A percentile compares a stretch with the other conserved stretches of the same genome.
These are phyloP conservation scores for Penicillium sp. DNA, from an alignment of 2,329 filamentous ascomycete species.

Conservation along the genomic window DNA sequence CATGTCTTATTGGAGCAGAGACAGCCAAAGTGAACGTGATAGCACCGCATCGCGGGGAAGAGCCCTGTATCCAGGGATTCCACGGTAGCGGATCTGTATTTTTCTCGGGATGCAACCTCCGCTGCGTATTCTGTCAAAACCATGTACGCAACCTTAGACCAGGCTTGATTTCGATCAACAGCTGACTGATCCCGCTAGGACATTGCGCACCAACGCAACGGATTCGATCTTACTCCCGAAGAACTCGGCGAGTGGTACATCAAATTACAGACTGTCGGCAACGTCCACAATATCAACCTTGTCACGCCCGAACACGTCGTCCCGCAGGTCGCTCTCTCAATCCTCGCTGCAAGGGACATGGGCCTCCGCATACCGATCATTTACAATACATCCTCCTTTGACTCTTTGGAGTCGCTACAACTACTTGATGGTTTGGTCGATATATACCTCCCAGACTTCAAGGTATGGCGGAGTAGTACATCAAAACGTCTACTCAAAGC, in stretches of 20 bases:
- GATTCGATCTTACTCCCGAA: constrained; percentile 72
- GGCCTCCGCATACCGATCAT: constrained; percentile 70
- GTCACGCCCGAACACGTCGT: constrained; percentile 84
- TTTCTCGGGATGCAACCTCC: constrained; percentile 70
- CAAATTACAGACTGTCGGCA: constrained; percentile 73
- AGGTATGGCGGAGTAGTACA: constrained; percentile 66
- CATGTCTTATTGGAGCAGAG: constrained; percentile 69
- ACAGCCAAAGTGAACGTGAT: constrained; percentile 77
- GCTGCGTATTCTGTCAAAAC: constrained; percentile 74
- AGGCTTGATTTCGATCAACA: neutral
- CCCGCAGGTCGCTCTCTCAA: constrained; percentile 72
- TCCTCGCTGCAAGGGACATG: constrained; percentile 65
- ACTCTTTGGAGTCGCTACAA: constrained; percentile 66
- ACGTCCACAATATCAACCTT: constrained; percentile 85
- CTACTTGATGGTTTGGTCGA: constrained; percentile 75
- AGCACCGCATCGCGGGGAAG: constrained; percentile 79
- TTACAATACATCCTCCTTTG: constrained; percentile 81
- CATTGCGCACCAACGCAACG: constrained; percentile 75
- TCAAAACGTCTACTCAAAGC: constrained; percentile 71
- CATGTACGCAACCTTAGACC: constrained; percentile 39
- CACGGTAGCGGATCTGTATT: constrained; percentile 77
- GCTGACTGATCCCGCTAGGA: constrained; percentile 43
- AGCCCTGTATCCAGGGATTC: constrained; percentile 78
- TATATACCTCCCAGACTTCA: constrained; percentile 86
- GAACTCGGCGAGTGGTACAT: constrained; percentile 77